These are phyloP conservation scores for Colletotrichum trifolii DNA, from an alignment of 2,329 filamentous ascomycete species.

Conservation along the genomic window DNA sequence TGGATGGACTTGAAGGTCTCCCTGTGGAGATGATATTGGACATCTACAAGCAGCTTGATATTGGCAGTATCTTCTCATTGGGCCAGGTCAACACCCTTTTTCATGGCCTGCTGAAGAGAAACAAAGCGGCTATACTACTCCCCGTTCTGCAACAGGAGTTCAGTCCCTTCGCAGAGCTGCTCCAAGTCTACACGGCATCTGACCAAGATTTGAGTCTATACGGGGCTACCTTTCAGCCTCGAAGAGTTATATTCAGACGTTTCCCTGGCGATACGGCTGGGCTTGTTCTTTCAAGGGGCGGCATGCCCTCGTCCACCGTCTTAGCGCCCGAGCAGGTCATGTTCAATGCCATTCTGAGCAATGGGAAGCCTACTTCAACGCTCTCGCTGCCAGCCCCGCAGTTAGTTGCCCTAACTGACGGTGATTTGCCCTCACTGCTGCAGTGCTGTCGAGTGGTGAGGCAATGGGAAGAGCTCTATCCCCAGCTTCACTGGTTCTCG, in stretches of 20 bases:
- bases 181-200: constrained; percentile 59
- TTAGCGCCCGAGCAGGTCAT: not conserved
- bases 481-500: constrained; percentile 59
- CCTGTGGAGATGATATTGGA: constrained; percentile 61
- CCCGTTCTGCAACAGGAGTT: constrained; percentile 55
- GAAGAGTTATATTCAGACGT: constrained; percentile 52
- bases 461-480: constrained; percentile 53
- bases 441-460: constrained; percentile 49
- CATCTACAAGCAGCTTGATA: constrained; percentile 57
- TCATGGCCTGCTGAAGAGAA: constrained; percentile 51
- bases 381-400: constrained; percentile 27
- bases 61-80: constrained; percentile 53
- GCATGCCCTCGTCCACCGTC: constrained; percentile 1
- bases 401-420: constrained; percentile 45
- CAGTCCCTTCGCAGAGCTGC: constrained; percentile 57
- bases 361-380: constrained; percentile 9
- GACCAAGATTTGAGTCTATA: constrained; percentile 47
- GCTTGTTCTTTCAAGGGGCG: constrained; percentile 35
- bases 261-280: constrained; percentile 46
- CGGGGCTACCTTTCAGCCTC: constrained; percentile 51
- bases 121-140: constrained; percentile 55
- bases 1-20: constrained; percentile 43
- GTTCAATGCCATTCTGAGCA: constrained; percentile 5
- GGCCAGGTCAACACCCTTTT: constrained; percentile 52
- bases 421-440: constrained; percentile 48